phyloP scores from a whole-genome alignment of 352 stramenopile species.

The Phytophthora chlamydospora region DNA sequence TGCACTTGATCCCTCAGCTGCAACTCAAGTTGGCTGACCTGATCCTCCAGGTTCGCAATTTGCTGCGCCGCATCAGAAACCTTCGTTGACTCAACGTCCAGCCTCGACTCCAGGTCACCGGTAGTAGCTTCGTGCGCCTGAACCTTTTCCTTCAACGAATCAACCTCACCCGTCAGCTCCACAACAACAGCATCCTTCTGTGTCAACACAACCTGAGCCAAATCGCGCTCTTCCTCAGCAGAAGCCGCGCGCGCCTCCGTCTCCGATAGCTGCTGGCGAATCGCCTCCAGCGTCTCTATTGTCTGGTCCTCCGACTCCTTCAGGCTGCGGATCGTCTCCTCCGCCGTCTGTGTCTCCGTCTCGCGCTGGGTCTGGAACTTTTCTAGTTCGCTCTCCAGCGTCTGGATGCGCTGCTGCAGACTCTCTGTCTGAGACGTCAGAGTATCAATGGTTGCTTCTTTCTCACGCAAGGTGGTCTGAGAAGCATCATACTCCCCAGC shows the following conservation, averaged over 20 bases:
- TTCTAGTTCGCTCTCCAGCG: conserved; percentile 13
- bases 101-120: conserved; percentile 1
- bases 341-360: conserved; percentile 8
- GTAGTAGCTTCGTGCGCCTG: background rate
- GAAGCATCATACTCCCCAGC: no score
- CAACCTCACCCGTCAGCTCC: conserved; percentile 4
- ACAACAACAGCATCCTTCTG: background rate
- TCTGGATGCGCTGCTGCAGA: conserved; percentile 12
- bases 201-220: background rate
- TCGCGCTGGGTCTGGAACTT: conserved; percentile 13
- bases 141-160: background rate
- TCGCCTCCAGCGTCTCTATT: conserved; percentile 8
- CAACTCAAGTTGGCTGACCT: conserved; percentile 21
- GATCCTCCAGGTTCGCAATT: conserved; percentile 21
- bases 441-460: background rate
- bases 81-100: conserved; percentile 15
- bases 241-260: conserved; percentile 12
- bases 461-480: background rate
- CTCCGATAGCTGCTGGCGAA: conserved; percentile 16
- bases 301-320: conserved; percentile 9
- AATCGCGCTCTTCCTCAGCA: conserved; percentile 23
- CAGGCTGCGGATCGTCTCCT: conserved; percentile 13
- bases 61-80: conserved; percentile 14
- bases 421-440: conserved; percentile 4
- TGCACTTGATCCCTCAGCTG: conserved; percentile 25